Conservation (phyloP, 2,329 filamentous ascomycete genomes). For the Sphaerulina vaccinii region DNA sequence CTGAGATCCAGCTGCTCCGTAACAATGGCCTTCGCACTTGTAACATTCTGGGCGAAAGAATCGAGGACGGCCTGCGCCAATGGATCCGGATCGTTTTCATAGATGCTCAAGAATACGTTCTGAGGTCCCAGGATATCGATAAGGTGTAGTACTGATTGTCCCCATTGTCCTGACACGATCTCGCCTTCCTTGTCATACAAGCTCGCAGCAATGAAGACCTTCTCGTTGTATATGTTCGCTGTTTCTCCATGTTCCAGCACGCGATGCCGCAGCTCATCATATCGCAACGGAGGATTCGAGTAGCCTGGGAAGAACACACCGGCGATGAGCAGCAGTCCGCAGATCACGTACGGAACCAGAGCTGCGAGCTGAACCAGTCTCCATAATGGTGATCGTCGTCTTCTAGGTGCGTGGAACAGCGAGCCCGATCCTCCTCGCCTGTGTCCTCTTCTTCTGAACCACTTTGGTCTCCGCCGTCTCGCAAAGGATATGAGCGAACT, state of each 20-base stretch:
- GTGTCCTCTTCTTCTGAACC: conserved; percentile 11
- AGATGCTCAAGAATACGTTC: conserved; percentile 70
- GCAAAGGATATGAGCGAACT: conserved; percentile 9
- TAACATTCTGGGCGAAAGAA: conserved; percentile 52
- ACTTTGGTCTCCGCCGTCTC: conserved; percentile 9
- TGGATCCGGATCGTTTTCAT: conserved; percentile 67
- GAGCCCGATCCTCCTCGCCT: conserved; percentile 16
- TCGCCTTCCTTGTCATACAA: conserved; percentile 64
- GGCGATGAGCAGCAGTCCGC: conserved; percentile 41
- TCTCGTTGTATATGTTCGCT: conserved; percentile 59
- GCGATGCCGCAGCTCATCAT: conserved; percentile 44
- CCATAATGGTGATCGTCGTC: conserved; percentile 21
- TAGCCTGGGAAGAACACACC: conserved; percentile 57
- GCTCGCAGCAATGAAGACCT: conserved; percentile 71
- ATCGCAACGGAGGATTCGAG: conserved; percentile 54
- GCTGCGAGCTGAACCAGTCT: conserved; percentile 18
- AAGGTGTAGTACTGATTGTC: conserved; percentile 58
- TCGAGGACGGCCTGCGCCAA: conserved; percentile 56
- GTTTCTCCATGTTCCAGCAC: conserved; percentile 31
- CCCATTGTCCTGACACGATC: conserved; percentile 65
- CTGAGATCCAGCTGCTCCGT: conserved; percentile 59
- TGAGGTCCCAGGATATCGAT: conserved; percentile 65
- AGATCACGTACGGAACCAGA: conserved; percentile 19
- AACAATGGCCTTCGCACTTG: conserved; percentile 53
- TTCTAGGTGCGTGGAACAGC: conserved; percentile 18